Conservation (phyloP, 208 protist species). For the Trypanosoma theileri region DNA sequence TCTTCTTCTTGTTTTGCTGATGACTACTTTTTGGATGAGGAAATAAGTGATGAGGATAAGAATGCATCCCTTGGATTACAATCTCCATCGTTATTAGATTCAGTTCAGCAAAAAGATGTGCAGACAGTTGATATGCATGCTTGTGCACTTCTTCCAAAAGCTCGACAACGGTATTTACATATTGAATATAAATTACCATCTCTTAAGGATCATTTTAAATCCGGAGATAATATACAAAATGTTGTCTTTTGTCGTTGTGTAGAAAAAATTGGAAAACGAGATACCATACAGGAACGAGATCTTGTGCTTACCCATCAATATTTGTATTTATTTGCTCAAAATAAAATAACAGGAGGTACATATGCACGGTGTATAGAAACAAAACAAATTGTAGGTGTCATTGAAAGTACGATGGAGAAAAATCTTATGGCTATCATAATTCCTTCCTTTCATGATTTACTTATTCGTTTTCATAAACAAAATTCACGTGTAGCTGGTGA, state of each 20-base stretch:
- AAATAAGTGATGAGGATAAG: conserved; percentile 21
- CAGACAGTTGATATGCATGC: conserved; percentile 9
- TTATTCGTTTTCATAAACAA: conserved; percentile 41
- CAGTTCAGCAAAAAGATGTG: background rate
- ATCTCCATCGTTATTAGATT: background rate
- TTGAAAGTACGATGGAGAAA: conserved; percentile 42
- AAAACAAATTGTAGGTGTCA: conserved; percentile 52
- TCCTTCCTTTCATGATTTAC: conserved; percentile 62
- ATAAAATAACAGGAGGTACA: conserved; percentile 17
- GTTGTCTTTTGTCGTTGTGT: conserved; percentile 61
- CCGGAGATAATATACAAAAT: conserved; percentile 34
- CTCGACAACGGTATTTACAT: conserved; percentile 42
- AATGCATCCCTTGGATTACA: background rate
- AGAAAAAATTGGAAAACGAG: conserved; percentile 56
- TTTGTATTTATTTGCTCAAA: conserved; percentile 54
- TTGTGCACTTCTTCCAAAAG: conserved; percentile 27
- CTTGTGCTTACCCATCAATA: conserved; percentile 47
- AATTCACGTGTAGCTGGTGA: conserved; percentile 29
- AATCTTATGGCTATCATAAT: conserved; percentile 48
- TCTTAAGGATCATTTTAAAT: conserved; percentile 38
- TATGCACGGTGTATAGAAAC: conserved; percentile 36
- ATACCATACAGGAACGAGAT: conserved; percentile 48
- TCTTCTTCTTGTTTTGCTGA: background rate
- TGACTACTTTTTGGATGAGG: conserved; percentile 10
- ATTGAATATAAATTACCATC: conserved; percentile 38